Conservation (phyloP, 768 basidiomycete species). For the Psilocybe subaeruginosa region DNA sequence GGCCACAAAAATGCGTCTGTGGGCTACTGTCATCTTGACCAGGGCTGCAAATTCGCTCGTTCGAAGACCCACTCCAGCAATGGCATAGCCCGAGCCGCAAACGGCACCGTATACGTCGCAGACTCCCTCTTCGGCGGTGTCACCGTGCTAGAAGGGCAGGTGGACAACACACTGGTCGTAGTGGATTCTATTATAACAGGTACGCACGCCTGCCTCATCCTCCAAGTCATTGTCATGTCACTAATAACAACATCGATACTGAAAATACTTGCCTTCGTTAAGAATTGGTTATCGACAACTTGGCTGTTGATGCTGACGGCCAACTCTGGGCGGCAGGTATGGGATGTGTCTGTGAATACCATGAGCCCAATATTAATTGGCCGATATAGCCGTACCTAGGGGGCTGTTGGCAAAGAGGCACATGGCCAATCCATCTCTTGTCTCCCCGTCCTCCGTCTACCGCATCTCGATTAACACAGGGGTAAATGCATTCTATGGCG, state of each 20-base stretch:
- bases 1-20: slow-evolving; percentile 48
- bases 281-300: slow-evolving; percentile 52
- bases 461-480: slow-evolving; percentile 58
- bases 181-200: slow-evolving; percentile 57
- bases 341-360: background rate
- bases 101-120: slow-evolving; percentile 69
- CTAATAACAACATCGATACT: too few relatives aligned
- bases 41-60: slow-evolving; percentile 65
- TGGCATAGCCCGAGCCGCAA: slow-evolving; percentile 59
- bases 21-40: slow-evolving; percentile 63
- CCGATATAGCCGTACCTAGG: slow-evolving; percentile 47
- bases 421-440: slow-evolving; percentile 41
- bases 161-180: slow-evolving; percentile 60
- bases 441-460: slow-evolving; percentile 51
- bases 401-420: slow-evolving; percentile 37
- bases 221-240: too few relatives aligned
- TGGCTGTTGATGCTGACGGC: slow-evolving; percentile 61
- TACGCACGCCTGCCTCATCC: slow-evolving; percentile 21
- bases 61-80: slow-evolving; percentile 53
- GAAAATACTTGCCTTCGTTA: too few relatives aligned
- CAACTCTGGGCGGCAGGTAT: slow-evolving; percentile 66
- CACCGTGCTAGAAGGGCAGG: slow-evolving; percentile 57
- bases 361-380: background rate
- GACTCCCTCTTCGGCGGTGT: slow-evolving; percentile 46
- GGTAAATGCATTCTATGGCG: slow-evolving; percentile 53